Percentiles rank a stretch among this genome's conserved stretches.
phyloP scores from a whole-genome alignment of 257 asterid species.

The Capsicum baccatum region DNA sequence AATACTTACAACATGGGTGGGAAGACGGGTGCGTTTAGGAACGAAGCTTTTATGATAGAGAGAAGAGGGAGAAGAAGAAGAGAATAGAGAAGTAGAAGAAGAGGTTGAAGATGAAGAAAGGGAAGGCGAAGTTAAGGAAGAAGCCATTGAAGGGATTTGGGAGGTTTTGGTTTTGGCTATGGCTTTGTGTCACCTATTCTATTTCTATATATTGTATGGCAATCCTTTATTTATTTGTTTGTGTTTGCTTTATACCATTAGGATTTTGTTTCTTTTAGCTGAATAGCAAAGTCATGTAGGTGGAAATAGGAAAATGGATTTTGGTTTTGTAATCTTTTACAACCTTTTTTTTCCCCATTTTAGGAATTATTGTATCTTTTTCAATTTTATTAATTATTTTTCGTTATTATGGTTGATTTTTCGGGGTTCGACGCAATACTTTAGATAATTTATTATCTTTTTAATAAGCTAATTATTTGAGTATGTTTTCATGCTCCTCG shows the following conservation, averaged over 20 bases:
- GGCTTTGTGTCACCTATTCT: background rate
- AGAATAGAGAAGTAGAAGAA: background rate
- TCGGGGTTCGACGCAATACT: too few relatives aligned
- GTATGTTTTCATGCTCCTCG: too few relatives aligned
- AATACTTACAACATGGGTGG: constrained; percentile 51
- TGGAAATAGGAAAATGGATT: too few relatives aligned
- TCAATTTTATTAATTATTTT: too few relatives aligned
- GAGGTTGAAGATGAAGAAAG: constrained; percentile 49
- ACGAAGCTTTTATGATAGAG: constrained; percentile 32
- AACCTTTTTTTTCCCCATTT: background rate
- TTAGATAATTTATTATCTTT: too few relatives aligned
- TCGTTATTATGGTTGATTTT: too few relatives aligned
- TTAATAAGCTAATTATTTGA: too few relatives aligned
- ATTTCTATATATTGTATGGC: background rate
- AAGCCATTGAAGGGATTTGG: constrained; percentile 38
- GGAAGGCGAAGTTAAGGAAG: constrained; percentile 51
- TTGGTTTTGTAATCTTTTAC: too few relatives aligned
- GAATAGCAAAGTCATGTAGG: too few relatives aligned
- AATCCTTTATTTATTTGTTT: background rate
- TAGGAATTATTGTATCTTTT: background rate
- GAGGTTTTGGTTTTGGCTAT: background rate
- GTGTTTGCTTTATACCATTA: background rate
- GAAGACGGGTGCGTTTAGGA: constrained; percentile 35
- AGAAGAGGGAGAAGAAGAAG: constrained; percentile 25
- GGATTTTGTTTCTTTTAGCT: background rate